Percentiles rank a stretch among this genome's conserved stretches.
phyloP scores from a whole-genome alignment of 257 asterid genomes.

The Nicotiana otophora region DNA sequence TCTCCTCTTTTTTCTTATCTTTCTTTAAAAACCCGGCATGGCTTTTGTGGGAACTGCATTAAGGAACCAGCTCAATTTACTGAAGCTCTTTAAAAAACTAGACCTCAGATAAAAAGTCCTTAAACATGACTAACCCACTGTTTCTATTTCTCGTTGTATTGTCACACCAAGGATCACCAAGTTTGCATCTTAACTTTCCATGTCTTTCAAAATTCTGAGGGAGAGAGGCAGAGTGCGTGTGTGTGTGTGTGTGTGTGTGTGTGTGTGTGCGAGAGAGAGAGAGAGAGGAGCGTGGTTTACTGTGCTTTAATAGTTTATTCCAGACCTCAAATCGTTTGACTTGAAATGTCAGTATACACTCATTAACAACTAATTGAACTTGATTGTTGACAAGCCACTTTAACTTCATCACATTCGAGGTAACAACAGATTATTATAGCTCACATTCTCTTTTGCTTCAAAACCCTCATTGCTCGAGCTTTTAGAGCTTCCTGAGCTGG shows the following conservation, averaged over 20 bases:
- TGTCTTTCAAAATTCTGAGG: too few species aligned
- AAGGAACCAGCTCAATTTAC: not conserved
- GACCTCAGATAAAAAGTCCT: too few species aligned
- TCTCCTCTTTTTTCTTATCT: too few species aligned
- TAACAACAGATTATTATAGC: not conserved
- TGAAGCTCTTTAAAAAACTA: too few species aligned
- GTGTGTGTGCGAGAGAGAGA: too few species aligned
- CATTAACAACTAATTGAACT: not conserved
- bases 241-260: too few species aligned
- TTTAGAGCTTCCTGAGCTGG: slow-evolving; percentile 21
- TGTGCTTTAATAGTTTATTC: not conserved
- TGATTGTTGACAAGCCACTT: not conserved
- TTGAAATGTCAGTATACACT: too few species aligned
- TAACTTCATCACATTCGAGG: not conserved
- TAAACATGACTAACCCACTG: too few species aligned
- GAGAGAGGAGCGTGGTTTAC: not conserved
- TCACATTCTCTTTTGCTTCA: slow-evolving; percentile 19
- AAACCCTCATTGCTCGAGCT: slow-evolving; percentile 20
- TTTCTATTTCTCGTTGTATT: too few species aligned
- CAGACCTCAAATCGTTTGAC: not conserved
- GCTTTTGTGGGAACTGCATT: not conserved
- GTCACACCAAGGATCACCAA: too few species aligned
- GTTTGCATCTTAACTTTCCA: too few species aligned
- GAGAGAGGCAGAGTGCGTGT: too few species aligned
- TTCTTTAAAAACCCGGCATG: not conserved